Evolutionary conservation across 1,139 yeast genomes (phyloP).

Genomic region (Suhomyces bolitotheri): DNA sequence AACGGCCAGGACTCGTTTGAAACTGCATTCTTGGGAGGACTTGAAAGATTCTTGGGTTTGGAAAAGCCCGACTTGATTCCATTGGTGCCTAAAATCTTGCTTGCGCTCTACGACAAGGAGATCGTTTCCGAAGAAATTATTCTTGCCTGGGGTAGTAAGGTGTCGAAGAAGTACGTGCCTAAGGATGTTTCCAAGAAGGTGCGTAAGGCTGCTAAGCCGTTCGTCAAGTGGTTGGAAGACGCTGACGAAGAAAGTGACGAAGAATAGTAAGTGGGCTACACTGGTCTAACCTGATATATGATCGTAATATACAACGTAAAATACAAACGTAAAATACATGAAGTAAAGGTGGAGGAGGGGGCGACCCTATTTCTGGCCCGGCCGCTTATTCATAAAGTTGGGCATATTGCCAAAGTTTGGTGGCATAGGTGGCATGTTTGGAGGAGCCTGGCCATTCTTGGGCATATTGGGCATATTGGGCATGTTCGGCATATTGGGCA

Average conservation of each 20-base stretch:
- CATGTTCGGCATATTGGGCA: conserved; percentile 27
- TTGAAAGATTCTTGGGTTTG: conserved; percentile 88
- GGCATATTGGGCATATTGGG: conserved; percentile 20
- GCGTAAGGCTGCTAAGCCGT: conserved; percentile 94
- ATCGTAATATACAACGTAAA: conserved; percentile 4
- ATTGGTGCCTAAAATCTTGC: conserved; percentile 75
- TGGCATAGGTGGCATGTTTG: conserved; percentile 24
- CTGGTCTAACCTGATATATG: neutral
- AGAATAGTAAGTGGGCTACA: conserved; percentile 30
- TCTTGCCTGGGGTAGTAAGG: conserved; percentile 85
- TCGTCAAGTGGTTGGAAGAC: conserved; percentile 89
- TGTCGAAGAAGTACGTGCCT: conserved; percentile 90
- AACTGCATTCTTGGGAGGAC: conserved; percentile 90
- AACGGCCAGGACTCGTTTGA: conserved; percentile 66
- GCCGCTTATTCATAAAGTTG: conserved; percentile 16
- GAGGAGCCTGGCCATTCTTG: conserved; percentile 28
- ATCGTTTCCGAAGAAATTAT: conserved; percentile 80
- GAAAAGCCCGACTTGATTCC: conserved; percentile 77
- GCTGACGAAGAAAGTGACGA: conserved; percentile 78
- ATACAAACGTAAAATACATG: too few species aligned
- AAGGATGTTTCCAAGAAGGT: conserved; percentile 92
- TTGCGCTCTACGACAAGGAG: conserved; percentile 80
- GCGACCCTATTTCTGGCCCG: neutral
- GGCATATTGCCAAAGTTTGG: conserved; percentile 19
- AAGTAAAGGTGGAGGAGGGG: too few species aligned